Conservation (phyloP, 352 stramenopile species). For the Thalassiosira sp. region DNA sequence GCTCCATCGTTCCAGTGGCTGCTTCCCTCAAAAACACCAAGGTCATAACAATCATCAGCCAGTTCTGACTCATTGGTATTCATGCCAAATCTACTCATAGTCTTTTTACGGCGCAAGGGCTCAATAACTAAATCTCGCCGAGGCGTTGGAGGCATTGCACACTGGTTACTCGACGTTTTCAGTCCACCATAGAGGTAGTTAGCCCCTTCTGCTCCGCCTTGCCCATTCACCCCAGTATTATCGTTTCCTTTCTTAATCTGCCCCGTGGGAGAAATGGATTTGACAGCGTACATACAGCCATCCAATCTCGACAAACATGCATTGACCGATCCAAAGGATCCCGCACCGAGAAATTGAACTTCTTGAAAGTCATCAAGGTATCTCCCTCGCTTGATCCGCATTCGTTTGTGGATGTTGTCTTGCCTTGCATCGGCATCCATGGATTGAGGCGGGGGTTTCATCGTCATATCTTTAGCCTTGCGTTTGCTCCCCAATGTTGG, state of each 20-base stretch:
- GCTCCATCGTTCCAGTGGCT: slow-evolving; percentile 41
- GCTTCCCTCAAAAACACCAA: slow-evolving; percentile 9
- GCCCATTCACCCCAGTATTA: slow-evolving; percentile 20
- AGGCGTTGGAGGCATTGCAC: slow-evolving; percentile 22
- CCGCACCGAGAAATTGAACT: slow-evolving; percentile 75
- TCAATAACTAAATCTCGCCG: slow-evolving; percentile 10
- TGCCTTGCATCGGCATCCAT: not conserved
- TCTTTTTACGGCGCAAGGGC: slow-evolving; percentile 19
- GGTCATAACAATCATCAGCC: not conserved
- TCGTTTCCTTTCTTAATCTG: slow-evolving; percentile 57
- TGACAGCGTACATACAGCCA: slow-evolving; percentile 85
- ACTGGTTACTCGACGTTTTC: slow-evolving; percentile 1
- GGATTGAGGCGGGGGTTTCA: slow-evolving; percentile 9
- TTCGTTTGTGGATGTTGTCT: slow-evolving; percentile 1
- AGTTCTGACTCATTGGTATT: not conserved
- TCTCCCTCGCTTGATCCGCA: slow-evolving; percentile 16
- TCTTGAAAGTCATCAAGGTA: slow-evolving; percentile 80
- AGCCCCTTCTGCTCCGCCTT: not conserved
- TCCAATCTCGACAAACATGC: slow-evolving; percentile 81
- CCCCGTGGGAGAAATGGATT: slow-evolving; percentile 59
- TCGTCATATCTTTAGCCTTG: slow-evolving; percentile 13
- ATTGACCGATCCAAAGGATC: slow-evolving; percentile 84
- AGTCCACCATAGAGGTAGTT: slow-evolving; percentile 26
- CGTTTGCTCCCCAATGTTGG: slow-evolving; percentile 20
- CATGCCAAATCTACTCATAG: slow-evolving; percentile 11